phyloP scores from a whole-genome alignment of 768 basidiomycete genomes.

The Leccinum truebloodii region DNA sequence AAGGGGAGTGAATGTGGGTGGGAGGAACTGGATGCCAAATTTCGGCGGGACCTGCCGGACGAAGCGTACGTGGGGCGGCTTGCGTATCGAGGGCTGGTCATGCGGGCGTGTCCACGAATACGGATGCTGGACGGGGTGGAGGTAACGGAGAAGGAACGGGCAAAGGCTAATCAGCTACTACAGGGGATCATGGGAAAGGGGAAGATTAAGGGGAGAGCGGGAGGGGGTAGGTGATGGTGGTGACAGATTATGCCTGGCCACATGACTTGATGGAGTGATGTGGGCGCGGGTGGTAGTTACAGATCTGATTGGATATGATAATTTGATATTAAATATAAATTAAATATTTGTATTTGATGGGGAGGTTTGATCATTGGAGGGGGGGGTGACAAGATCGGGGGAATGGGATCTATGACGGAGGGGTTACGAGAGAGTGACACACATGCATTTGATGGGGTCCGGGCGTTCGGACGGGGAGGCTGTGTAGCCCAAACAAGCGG shows the following conservation, averaged over 20 bases:
- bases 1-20: conserved; percentile 45
- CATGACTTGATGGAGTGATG: conserved; percentile 25
- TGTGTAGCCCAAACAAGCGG: conserved; percentile 29
- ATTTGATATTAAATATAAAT: conserved; percentile 12
- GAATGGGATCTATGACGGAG: conserved; percentile 18
- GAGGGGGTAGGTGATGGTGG: conserved; percentile 13
- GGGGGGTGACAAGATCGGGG: neutral
- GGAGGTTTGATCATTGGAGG: neutral
- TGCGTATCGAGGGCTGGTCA: conserved; percentile 86
- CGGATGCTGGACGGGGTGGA: conserved; percentile 84
- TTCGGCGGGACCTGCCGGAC: conserved; percentile 89
- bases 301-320: conserved; percentile 15
- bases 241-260: conserved; percentile 35
- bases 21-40: conserved; percentile 80
- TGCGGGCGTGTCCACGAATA: conserved; percentile 69
- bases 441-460: conserved; percentile 17
- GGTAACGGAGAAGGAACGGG: conserved; percentile 80
- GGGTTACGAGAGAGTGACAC: conserved; percentile 21
- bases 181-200: conserved; percentile 50
- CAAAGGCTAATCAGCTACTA: conserved; percentile 74
- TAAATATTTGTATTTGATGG: conserved; percentile 5
- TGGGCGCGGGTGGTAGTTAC: neutral
- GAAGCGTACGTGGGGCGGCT: conserved; percentile 83
- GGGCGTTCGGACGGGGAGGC: conserved; percentile 23
- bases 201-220: conserved; percentile 34